Evolutionary conservation across 2,329 filamentous ascomycete genomes (phyloP).

Genomic region (Ophiostoma himal-ulmi): DNA sequence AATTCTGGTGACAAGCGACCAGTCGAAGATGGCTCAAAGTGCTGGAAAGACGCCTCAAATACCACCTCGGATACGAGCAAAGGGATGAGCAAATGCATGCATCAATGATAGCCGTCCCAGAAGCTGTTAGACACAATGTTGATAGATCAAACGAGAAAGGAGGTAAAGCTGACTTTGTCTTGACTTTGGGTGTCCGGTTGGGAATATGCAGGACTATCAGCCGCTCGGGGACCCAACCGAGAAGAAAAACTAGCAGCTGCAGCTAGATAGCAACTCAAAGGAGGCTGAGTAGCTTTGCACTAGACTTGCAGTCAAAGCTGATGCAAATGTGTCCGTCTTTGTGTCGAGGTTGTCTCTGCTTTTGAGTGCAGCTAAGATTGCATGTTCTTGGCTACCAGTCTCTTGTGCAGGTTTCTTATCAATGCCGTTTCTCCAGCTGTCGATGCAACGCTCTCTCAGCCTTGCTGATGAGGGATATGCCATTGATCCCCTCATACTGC

Average conservation of each 20-base stretch:
- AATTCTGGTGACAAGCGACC: not conserved
- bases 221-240: not conserved
- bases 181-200: not conserved
- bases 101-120: not conserved
- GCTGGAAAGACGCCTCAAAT: not conserved
- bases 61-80: not conserved
- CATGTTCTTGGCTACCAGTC: not conserved
- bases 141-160: not conserved
- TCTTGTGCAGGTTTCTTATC: not conserved
- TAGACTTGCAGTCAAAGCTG: not conserved
- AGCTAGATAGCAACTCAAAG: not conserved
- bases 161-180: not conserved
- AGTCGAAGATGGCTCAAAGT: not conserved
- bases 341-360: not conserved
- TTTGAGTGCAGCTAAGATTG: not conserved
- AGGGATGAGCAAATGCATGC: not conserved
- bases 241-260: not conserved
- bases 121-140: not conserved
- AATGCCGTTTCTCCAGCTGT: not conserved
- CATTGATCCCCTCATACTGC: not conserved
- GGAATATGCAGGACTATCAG: not conserved
- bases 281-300: not conserved
- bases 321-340: not conserved
- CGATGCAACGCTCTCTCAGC: not conserved
- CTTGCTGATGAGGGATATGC: not conserved